These are phyloP conservation scores for Populus hybrid DNA, from an alignment of 441 rosid genomes.

Conservation along the genomic window DNA sequence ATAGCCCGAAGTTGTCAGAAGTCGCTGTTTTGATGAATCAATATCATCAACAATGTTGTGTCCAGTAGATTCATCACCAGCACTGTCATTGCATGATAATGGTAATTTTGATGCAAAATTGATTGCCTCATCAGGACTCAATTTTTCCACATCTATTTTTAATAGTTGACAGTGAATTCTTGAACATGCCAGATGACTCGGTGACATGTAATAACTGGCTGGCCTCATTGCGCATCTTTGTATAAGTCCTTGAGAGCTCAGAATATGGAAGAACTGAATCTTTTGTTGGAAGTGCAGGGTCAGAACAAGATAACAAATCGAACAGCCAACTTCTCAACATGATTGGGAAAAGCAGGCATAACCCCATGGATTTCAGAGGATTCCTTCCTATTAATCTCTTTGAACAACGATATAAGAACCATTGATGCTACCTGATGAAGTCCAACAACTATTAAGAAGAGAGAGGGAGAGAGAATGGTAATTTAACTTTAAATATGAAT, in stretches of 20 bases:
- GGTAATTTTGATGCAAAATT: constrained; percentile 68
- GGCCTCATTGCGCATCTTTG: constrained; percentile 94
- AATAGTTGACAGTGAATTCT: constrained; percentile 38
- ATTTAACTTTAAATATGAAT: constrained; percentile 15
- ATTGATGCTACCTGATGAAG: constrained; percentile 79
- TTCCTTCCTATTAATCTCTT: constrained; percentile 62
- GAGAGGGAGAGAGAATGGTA: constrained; percentile 5
- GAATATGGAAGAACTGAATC: constrained; percentile 76
- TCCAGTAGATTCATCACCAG: constrained; percentile 43
- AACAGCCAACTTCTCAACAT: constrained; percentile 72
- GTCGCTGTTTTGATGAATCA: constrained; percentile 80
- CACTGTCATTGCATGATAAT: constrained; percentile 35
- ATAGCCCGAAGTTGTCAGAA: constrained; percentile 90
- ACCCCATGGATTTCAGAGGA: constrained; percentile 36
- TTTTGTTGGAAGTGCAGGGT: constrained; percentile 90
- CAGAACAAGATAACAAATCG: constrained; percentile 81
- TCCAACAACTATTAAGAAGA: constrained; percentile 18
- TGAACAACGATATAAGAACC: constrained; percentile 95
- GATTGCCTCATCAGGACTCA: constrained; percentile 81
- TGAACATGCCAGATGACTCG: constrained; percentile 58
- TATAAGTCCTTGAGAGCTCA: constrained; percentile 91
- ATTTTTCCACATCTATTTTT: constrained; percentile 55
- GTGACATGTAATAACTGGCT: constrained; percentile 54
- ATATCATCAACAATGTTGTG: constrained; percentile 65
- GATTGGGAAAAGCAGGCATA: constrained; percentile 55